Conservation (phyloP, 805 yeast species). For the Hanseniaspora jakobsenii region DNA sequence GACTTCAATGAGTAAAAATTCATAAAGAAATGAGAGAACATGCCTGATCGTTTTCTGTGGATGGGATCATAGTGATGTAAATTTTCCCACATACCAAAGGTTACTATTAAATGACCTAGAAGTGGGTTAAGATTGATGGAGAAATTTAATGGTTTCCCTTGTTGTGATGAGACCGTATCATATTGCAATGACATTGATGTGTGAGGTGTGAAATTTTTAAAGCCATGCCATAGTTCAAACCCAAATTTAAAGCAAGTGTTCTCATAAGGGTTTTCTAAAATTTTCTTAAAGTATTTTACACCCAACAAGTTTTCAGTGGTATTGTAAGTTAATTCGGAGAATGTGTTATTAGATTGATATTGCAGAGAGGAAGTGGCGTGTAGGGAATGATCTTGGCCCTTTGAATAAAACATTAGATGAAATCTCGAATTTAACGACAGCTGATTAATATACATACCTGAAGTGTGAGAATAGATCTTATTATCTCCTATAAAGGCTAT, state of each 20-base stretch:
- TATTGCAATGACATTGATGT: conserved; percentile 75
- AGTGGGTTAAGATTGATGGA: conserved; percentile 80
- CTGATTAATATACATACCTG: conserved; percentile 70
- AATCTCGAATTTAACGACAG: conserved; percentile 50
- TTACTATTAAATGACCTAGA: conserved; percentile 76
- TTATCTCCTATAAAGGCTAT: conserved; percentile 65
- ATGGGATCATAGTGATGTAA: conserved; percentile 36
- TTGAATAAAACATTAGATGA: conserved; percentile 35
- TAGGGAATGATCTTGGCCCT: not conserved
- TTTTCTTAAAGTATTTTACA: conserved; percentile 61
- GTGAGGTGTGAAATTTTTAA: conserved; percentile 76
- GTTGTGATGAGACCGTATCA: conserved; percentile 55
- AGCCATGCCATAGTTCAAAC: conserved; percentile 80
- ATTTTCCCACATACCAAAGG: conserved; percentile 31
- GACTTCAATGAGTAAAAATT: conserved; percentile 84
- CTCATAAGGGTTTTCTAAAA: conserved; percentile 32
- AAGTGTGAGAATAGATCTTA: conserved; percentile 44
- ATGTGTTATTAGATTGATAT: conserved; percentile 46
- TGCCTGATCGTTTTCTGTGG: conserved; percentile 60
- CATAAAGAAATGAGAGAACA: conserved; percentile 81
- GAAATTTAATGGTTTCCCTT: conserved; percentile 64
- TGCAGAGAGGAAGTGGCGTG: conserved; percentile 60
- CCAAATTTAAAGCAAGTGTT: conserved; percentile 47
- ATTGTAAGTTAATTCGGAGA: conserved; percentile 67
- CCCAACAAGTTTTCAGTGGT: conserved; percentile 79